Evolutionary conservation across 2,329 filamentous ascomycete species (phyloP), one percentile per base, ranked within the genome.

Genomic region (Alternaria novae-zelandiae): DNA sequence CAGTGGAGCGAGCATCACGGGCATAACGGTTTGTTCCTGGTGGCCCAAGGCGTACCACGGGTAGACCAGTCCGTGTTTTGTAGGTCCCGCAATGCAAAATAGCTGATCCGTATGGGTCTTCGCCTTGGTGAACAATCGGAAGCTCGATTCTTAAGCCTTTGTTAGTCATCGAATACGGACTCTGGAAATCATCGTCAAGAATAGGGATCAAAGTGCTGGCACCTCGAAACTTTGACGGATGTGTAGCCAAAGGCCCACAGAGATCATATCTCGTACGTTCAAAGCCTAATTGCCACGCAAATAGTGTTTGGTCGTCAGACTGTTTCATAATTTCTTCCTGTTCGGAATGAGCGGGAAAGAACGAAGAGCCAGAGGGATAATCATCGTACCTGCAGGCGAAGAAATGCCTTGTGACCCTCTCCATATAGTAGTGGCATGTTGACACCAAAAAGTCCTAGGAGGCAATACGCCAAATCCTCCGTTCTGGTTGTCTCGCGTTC

Each of bases 341-440:
- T 7, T 1, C 2, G n/a, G 3, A 3, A 1, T 41, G 36, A 41
- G 36, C 36, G 36, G 9, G n/a, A 11, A 2, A 17, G 1, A 6
- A 41, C 1, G 8, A 3, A 17, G 2, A 41, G 2, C 3, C n/a
- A 17, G 3, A 17, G 4, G 8, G 0, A 41, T 41, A 5, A 0
- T 3, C 8, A 41, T 41, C 17, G 0, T 50, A 30, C 47, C 47
- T 30, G 26, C 0, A 54, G 21, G 5, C 17, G 13, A 1, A 41
- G 7, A 41, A 54, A 54, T 2, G 28, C 50, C 2, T 25, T 54
- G 3, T 5, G 17, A 5, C 12, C 30, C 3, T 54, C 50, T 32
- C 30, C 30, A 17, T 41, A 41, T 2, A 54, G 13, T 1, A 41
- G 10, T 0, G 50, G 50, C 17, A 54, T 54, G 13, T 54, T 41